Base-by-base conservation (phyloP, 176 grass and related monocot species). In the Stipa capillata region DNA sequence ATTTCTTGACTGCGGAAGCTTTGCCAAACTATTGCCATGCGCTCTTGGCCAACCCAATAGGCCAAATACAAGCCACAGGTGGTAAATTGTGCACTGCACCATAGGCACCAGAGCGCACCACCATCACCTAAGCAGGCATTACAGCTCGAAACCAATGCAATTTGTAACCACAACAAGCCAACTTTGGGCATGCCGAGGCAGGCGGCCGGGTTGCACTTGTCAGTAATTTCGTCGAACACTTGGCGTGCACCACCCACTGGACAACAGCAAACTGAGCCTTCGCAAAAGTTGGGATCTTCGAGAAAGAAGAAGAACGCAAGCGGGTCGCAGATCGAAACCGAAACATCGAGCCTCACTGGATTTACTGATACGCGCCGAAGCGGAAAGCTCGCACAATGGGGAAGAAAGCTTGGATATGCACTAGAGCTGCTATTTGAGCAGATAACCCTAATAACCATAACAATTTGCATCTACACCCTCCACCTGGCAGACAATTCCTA, bases 221-320 rank as follows among this genome's bases (percentile, higher is more conserved):
- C 56, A 37, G 66, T 3, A 54, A 66, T 83, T 79, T 83, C 37
- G 47, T 78, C 85, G 65, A 83, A 87, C 85, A 87, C 27, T 68
- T 82, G 43, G 33, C 42, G 34, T 25, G 41, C 54, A 12, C 28
- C 42, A 4, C 39, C 18, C 43, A 72, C 5, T 27, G 55, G 67
- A 65, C 48, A 2, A 35, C 16, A 35, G 18, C 56, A 45, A 85
- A 8, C 51, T 51, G 76, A 20, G 4, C 49, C 17, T 37, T 9
- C 8, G 40, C 5, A 8, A 8, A 75, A 52, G 41, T 76, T 53
- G 3, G 35, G 3, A 15, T 62, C 11, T 87, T 51, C 32, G 42
- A 45, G 75, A 32, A 40, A 15, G 43, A 82, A 24, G 7, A n/a
- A 52, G 48, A 4, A 3, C 1, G 36, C 7, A 2, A 2, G 11